phyloP scores from a whole-genome alignment of 345 rosid genomes.

The Jatropha curcas region DNA sequence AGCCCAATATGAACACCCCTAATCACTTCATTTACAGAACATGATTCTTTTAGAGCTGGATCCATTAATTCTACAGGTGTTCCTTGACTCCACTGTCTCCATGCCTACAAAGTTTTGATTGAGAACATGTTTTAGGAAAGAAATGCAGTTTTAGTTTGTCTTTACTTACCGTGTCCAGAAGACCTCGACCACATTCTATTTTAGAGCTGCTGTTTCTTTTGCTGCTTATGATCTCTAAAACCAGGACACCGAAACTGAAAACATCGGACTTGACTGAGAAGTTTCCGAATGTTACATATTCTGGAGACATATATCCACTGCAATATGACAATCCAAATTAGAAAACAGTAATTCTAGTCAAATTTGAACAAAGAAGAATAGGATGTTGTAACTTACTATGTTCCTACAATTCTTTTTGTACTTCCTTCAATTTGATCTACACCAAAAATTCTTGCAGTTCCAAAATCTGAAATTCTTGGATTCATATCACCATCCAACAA shows the following conservation, averaged over 20 bases:
- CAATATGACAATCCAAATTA: not conserved
- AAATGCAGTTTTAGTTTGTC: not conserved
- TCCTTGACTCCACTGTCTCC: constrained; percentile 55
- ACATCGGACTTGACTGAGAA: constrained; percentile 3
- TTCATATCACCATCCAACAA: constrained; percentile 7
- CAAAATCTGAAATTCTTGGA: constrained; percentile 13
- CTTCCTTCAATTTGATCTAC: constrained; percentile 10
- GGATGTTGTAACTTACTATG: constrained; percentile 5
- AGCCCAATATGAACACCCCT: constrained; percentile 55
- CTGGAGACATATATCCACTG: constrained; percentile 7
- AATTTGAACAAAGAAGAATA: not conserved
- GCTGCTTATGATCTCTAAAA: not conserved
- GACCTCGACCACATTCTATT: not conserved
- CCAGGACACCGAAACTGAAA: constrained; percentile 3
- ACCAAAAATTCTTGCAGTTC: constrained; percentile 1
- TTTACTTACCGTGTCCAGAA: not conserved
- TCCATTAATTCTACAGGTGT: constrained; percentile 46
- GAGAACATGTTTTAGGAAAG: no score
- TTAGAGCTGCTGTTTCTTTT: not conserved
- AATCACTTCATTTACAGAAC: constrained; percentile 38
- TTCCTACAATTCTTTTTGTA: constrained; percentile 11
- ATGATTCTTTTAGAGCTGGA: constrained; percentile 28
- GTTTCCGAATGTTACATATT: constrained; percentile 1
- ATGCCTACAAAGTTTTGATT: constrained; percentile 36
- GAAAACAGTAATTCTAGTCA: no score